Conservation (phyloP, 2,329 filamentous ascomycete species). For the Ciborinia camelliae region DNA sequence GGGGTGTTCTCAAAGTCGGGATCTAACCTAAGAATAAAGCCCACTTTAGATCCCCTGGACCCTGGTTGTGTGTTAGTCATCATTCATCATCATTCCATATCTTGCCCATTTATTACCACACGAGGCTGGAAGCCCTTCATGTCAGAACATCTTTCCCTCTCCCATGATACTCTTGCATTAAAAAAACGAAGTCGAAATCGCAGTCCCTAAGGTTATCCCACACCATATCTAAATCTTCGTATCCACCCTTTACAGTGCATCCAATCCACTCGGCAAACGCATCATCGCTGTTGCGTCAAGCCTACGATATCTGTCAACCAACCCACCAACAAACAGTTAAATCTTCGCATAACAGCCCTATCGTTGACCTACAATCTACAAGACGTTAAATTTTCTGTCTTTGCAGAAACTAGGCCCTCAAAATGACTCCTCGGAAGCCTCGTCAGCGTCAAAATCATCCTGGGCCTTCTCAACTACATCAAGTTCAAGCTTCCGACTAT, state of each 20-base stretch:
- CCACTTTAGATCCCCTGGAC: too few species aligned
- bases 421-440: constrained; percentile 41
- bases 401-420: not conserved
- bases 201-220: too few species aligned
- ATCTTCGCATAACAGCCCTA: not conserved
- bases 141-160: too few species aligned
- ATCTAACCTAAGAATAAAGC: too few species aligned
- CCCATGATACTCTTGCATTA: too few species aligned
- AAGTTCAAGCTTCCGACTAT: constrained; percentile 50
- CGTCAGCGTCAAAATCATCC: constrained; percentile 36
- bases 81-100: too few species aligned
- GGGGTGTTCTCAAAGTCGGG: too few species aligned
- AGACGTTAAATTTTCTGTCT: not conserved
- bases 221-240: not conserved
- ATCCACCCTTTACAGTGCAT: not conserved
- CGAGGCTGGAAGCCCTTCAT: too few species aligned
- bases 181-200: too few species aligned
- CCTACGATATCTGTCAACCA: not conserved
- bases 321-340: not conserved
- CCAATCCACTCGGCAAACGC: not conserved
- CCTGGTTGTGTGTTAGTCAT: too few species aligned
- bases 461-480: constrained; percentile 35
- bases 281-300: not conserved
- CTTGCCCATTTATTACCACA: too few species aligned
- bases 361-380: not conserved